A percentile compares a stretch with the other conserved stretches of the same genome.
Conservation (phyloP, 2,329 filamentous ascomycete species). For the Sporothrix dimorphospora region DNA sequence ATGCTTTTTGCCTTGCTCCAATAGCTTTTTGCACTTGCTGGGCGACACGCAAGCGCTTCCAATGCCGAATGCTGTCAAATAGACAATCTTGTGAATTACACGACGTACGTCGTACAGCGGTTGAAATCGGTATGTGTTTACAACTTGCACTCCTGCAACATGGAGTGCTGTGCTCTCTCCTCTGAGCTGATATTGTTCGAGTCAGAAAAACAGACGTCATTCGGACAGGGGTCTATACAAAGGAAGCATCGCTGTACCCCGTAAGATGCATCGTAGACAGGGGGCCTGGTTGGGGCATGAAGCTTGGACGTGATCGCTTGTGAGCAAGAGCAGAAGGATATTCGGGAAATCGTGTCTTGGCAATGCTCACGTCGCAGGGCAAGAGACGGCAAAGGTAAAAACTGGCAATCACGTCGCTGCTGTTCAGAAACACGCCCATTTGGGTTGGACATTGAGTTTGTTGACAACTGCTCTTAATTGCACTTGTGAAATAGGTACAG, state of each 20-base stretch:
- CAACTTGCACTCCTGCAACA: neutral
- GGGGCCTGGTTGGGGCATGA: neutral
- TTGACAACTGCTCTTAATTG: neutral
- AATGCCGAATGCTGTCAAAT: neutral
- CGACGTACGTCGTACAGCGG: too few relatives aligned
- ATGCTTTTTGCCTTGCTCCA: neutral
- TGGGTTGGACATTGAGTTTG: neutral
- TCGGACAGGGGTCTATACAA: neutral
- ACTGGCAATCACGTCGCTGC: neutral
- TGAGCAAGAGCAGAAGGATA: neutral
- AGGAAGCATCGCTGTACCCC: neutral
- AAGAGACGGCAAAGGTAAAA: neutral
- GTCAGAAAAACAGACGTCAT: neutral
- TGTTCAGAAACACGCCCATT: neutral
- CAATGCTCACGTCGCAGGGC: neutral
- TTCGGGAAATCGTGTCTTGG: neutral
- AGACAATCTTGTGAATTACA: neutral
- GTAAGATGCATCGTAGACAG: constrained; percentile 11
- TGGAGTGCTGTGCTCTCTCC: neutral
- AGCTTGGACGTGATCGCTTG: neutral
- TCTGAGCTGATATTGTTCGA: neutral
- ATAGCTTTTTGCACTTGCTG: neutral
- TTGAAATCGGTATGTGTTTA: neutral
- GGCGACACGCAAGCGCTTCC: constrained; percentile 1
- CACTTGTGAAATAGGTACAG: neutral